Base-by-base conservation (phyloP, 352 stramenopile species). In the Phytophthora brassicae region DNA sequence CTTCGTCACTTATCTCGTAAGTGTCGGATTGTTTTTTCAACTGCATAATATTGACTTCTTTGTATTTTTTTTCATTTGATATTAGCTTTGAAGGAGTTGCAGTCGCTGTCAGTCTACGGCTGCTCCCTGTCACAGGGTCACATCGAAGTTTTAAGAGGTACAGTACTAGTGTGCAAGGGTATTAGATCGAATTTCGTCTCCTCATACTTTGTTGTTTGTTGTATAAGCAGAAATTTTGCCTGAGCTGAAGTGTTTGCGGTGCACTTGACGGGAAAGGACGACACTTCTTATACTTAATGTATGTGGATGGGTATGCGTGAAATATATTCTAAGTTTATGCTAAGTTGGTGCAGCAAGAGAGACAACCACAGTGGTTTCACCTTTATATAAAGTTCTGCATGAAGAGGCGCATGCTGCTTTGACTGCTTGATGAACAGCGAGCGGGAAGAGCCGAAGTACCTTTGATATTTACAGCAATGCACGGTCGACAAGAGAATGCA, bases 1-100 rank as follows among this genome's bases (percentile, higher is more conserved):
- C 75, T 94, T 20, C 81, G 79, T 14, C 79, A 90, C 56, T 65
- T 94, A 8, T 84, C 85, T 60, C 66, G 84, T 92, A 73, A 36
- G 80, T 71, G 16, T 41, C 4, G 2, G 24, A 28, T 36, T 36
- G 20, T 14, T 39, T 17, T 17, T 52, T 26, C n/a, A 29, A 17
- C 51, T 2, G 17, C 31, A n/a, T n/a, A n/a, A n/a, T 44, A 23
- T 61, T 29, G 49, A 23, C 9, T 43, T 31, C 5, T 35, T 56
- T 14, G 24, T 49, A 19, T 13, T 61, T 17, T 60, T 22, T 60
- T 47, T 6, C 11, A n/a, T n/a, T n/a, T n/a, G n/a, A n/a, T n/a
- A n/a, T 35, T 53, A 88, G 79, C 77, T 19, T 60, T 88, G 26
- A 86, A 82, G 64, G 56, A 82, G 22, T 51, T 88, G 42, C 62